Evolutionary conservation across 495 filamentous ascomycete species (phyloP), one percentile per base, ranked within the genome.

Genomic region (Tuber umbilicatum): DNA sequence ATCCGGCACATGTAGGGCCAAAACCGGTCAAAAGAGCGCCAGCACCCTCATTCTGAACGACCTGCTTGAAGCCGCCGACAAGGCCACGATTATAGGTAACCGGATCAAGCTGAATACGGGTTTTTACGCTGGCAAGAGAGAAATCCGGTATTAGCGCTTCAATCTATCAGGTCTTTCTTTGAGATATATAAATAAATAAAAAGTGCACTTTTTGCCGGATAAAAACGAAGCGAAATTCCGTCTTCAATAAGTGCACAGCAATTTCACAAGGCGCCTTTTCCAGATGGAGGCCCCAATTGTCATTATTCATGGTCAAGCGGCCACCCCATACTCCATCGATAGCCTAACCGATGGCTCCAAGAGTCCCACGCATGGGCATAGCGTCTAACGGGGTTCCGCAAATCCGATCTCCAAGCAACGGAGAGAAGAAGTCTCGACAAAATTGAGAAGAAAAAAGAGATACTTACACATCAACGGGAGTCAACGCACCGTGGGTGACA

Each of bases 401-500:
- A 14, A 67, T 47, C 68, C 45, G 68, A 71, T 60, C 39, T 19
- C 43, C 43, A 69, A 39, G 23, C 42, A 50, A 31, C 27, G 42
- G 72, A 73, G 73, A 60, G 55, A 77, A 68, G 43, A 64, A 69
- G 35, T 31, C 9, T 19, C 55, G 55, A 60, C 31, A 74, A 69
- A 27, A 67, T 40, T 0, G 31, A 71, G 38, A 47, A 70, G 41
- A 68, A 73, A 43, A 43, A 74, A 69, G 50, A 74, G 27, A 60
- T 38, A 90, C 94, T 87, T 93, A 97, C 94, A 97, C 94, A 90
- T 97, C 94, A 82, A 97, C 92, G 80, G 94, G 94, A 73, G 94
- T 97, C 83, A 97, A 88, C 82, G 88, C 90, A 81, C 94, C 94
- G 87, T 97, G 94, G 80, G 94, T 97, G 86, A 97, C 87, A 82